Evolutionary conservation across 371 early-diverging fungal species (phyloP).

Genomic region (Batkoa obscura): DNA sequence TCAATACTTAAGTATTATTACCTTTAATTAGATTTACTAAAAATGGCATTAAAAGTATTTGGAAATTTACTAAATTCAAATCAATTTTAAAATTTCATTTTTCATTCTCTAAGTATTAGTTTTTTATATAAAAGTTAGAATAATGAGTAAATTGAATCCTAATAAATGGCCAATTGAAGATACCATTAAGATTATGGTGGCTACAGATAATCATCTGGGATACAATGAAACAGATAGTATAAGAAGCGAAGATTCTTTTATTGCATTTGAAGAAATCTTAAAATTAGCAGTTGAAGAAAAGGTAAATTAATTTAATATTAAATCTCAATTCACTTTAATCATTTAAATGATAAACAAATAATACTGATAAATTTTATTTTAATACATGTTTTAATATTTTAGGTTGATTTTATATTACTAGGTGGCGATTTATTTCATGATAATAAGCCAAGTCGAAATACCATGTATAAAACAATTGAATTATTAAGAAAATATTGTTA

Average conservation of each 20-base stretch:
- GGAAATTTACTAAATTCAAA: no score
- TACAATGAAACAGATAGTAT: slow-evolving; percentile 90
- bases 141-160: no score
- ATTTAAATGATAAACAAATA: no score
- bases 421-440: slow-evolving; percentile 99
- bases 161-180: slow-evolving; percentile 7
- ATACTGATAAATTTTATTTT: no score
- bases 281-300: slow-evolving; percentile 42
- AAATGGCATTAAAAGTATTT: no score
- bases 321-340: no score
- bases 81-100: no score
- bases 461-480: slow-evolving; percentile 52
- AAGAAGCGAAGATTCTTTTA: slow-evolving; percentile 79
- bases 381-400: not conserved
- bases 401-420: slow-evolving; percentile 89
- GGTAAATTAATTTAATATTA: slow-evolving; percentile 9
- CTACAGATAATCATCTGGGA: slow-evolving; percentile 97
- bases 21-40: no score
- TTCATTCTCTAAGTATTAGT: no score
- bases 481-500: slow-evolving; percentile 68
- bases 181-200: slow-evolving; percentile 46
- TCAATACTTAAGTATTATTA: no score
- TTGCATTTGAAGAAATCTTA: slow-evolving; percentile 89
- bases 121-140: no score
- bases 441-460: slow-evolving; percentile 81